Percentiles rank a stretch among this genome's conserved stretches.
Conservation (phyloP, 306 rosid genomes). For the Castanea mollissima region DNA sequence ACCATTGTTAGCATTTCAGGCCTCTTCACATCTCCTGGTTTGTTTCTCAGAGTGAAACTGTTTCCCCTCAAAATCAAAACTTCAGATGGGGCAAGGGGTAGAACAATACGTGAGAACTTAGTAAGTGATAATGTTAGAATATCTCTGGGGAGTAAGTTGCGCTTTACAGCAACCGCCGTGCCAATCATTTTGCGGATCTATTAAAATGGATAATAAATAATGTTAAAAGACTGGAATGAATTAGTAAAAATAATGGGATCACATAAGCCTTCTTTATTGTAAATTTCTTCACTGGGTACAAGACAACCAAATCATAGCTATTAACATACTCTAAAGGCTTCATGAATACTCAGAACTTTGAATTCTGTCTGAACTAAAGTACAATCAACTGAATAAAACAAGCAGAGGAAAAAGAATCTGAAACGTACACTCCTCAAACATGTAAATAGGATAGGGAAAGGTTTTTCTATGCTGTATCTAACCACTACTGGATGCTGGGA, state of each 20-base stretch:
- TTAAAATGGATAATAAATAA: constrained; percentile 12
- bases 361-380: neutral
- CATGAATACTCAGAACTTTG: neutral
- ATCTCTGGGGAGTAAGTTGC: constrained; percentile 75
- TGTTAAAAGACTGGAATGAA: constrained; percentile 8
- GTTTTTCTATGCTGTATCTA: neutral
- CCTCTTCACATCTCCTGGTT: constrained; percentile 52
- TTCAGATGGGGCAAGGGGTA: constrained; percentile 85
- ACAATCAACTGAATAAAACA: neutral
- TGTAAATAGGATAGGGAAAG: neutral
- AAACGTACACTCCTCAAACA: neutral
- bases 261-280: neutral
- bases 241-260: neutral
- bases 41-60: constrained; percentile 48
- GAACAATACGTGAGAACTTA: constrained; percentile 68
- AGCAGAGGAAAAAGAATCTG: neutral
- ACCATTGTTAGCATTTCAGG: constrained; percentile 73
- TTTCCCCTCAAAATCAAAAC: constrained; percentile 75
- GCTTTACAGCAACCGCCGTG: constrained; percentile 82
- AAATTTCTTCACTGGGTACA: constrained; percentile 2
- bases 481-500: neutral
- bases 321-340: neutral
- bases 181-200: constrained; percentile 95
- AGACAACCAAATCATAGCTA: constrained; percentile 1
- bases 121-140: constrained; percentile 54